Percentiles rank a stretch among this genome's conserved stretches.
Evolutionary conservation across 1,284 basidiomycete species (phyloP).

Genomic region (Cutaneotrichosporon mucoides): DNA sequence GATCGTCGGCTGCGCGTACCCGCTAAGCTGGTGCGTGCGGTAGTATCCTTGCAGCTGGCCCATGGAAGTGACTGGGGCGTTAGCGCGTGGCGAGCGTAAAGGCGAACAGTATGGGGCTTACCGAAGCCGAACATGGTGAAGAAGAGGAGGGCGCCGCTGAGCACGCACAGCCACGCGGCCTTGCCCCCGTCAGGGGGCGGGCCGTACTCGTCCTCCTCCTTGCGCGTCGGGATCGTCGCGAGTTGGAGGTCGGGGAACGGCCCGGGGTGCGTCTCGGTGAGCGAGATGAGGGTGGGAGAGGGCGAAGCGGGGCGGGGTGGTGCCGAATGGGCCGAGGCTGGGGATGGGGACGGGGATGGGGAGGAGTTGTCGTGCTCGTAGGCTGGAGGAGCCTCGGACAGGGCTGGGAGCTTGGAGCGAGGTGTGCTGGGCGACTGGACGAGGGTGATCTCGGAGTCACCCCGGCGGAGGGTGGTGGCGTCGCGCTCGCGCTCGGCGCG

Average conservation of each 20-base stretch:
- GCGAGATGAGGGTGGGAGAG: background rate
- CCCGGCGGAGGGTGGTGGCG: background rate
- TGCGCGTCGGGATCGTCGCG: background rate
- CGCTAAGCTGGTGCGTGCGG: conserved; percentile 18
- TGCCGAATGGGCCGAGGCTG: background rate
- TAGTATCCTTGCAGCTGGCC: conserved; percentile 29
- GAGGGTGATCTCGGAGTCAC: background rate
- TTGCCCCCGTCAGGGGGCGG: conserved; percentile 29
- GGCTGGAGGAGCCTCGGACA: background rate
- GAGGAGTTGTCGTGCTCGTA: background rate
- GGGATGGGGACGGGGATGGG: background rate
- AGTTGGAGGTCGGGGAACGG: conserved; percentile 3
- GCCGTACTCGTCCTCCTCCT: conserved; percentile 1
- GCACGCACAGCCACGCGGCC: conserved; percentile 27
- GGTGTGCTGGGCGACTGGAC: background rate
- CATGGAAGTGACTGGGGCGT: conserved; percentile 23
- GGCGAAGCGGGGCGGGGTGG: background rate
- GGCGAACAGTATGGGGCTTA: conserved; percentile 3
- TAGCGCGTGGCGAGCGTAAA: background rate
- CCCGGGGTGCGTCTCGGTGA: background rate
- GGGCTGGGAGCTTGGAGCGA: too few relatives aligned
- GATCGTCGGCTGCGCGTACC: conserved; percentile 10
- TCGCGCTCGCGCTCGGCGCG: background rate
- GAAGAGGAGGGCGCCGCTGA: conserved; percentile 26
- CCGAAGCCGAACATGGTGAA: conserved; percentile 30